Base-by-base conservation (phyloP, 306 rosid species). In the Quercus cerris region DNA sequence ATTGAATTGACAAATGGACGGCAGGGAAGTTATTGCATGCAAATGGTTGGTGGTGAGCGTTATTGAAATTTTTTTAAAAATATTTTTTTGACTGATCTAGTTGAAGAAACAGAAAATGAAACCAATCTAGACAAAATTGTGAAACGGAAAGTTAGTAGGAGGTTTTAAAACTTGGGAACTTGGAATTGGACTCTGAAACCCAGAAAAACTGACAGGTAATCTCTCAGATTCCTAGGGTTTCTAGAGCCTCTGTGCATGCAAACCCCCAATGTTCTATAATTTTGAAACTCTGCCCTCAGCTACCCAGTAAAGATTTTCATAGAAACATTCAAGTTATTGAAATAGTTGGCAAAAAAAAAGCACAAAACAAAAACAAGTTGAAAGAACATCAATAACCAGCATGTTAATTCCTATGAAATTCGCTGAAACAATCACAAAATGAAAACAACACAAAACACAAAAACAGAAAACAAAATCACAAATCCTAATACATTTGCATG, bases 1-100 rank as follows among this genome's bases (percentile, higher is more conserved):
- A 56, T 52, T 19, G 17, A 41, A 72, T 28, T 56, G 75, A 59
- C 83, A 80, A 61, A 35, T 70, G 84, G 81, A 35, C n/a, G 76
- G 83, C 13, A 46, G 23, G 46, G 46, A 41, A 75, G 57, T 27
- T 38, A 41, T 52, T 27, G 44, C 76, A 75, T 72, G 77, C 51
- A 62, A 14, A 38, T n/a, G 35, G 20, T 3, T 1, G 78, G 59
- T 20, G 59, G 77, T 51, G 51, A 51, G 56, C 18, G 57, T 68
- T 35, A n/a, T 18, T 35, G 61, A 66, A 8, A 2, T 7, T 8
- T 38, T 38, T 18, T 20, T n/a, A 23, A 1, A 4, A 22, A 30
- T 6, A 57, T 12, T 9, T 31, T 12, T 17, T 20, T 4, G 44
- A 41, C 46, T 41, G 12, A 41, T 41, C 46, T 41, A 41, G 19